Conservation (phyloP, 306 rosid species). For the Begonia peltatifolia region DNA sequence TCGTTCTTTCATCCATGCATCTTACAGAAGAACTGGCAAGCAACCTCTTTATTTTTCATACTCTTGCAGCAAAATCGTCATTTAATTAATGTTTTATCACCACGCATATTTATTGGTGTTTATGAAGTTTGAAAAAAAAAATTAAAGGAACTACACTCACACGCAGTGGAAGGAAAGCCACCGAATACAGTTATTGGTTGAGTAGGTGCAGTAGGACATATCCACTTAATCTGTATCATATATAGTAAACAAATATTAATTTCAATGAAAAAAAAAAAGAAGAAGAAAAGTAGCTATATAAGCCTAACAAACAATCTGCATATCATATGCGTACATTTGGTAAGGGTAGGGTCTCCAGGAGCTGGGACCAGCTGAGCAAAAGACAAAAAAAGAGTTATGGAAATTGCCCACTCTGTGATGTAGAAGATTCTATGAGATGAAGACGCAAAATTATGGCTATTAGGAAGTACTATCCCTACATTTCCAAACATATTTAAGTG, state of each 20-base stretch:
- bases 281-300: not conserved
- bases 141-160: conserved; percentile 34
- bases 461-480: too few relatives aligned
- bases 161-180: conserved; percentile 97
- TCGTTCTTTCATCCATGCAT: not conserved
- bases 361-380: conserved; percentile 92
- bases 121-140: not conserved
- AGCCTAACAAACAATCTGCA: not conserved
- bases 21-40: not conserved
- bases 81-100: too few relatives aligned
- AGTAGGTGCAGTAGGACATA: conserved; percentile 98
- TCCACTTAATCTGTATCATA: conserved; percentile 84
- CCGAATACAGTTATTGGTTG: conserved; percentile 69
- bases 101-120: not conserved
- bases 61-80: not conserved
- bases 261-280: not conserved
- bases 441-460: too few relatives aligned
- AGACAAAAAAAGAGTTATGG: conserved; percentile 8
- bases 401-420: too few relatives aligned
- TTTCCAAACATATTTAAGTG: not conserved
- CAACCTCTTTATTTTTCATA: conserved; percentile 1
- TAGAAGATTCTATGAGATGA: too few relatives aligned
- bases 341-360: conserved; percentile 81
- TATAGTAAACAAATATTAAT: not conserved
- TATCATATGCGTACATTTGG: conserved; percentile 59